Evolutionary conservation across 192 early-diverging fungal species (phyloP).

Genomic region (Podila epicladia): DNA sequence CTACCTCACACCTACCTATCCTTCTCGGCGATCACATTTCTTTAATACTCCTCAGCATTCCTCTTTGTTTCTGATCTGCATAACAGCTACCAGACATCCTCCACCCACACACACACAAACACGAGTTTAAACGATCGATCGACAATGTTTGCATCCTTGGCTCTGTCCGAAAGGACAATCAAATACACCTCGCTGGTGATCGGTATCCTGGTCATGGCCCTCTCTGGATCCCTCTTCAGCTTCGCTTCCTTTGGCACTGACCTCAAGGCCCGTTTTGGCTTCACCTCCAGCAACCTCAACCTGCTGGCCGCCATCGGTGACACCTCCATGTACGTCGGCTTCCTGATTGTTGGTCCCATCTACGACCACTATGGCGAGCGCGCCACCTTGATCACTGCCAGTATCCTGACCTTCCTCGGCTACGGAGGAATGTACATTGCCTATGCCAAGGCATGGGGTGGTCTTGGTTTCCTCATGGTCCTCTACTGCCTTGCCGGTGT

Average conservation of each 20-base stretch:
- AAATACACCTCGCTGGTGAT: slow-evolving; percentile 31
- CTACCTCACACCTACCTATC: background rate
- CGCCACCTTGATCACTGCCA: slow-evolving; percentile 38
- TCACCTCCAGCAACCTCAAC: slow-evolving; percentile 47
- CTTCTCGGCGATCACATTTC: too few species aligned
- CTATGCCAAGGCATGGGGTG: slow-evolving; percentile 52
- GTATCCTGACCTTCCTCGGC: slow-evolving; percentile 34
- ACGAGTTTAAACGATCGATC: background rate
- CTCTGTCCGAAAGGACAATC: slow-evolving; percentile 29
- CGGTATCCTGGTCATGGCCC: slow-evolving; percentile 44
- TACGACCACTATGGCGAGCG: slow-evolving; percentile 50
- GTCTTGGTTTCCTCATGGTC: slow-evolving; percentile 48
- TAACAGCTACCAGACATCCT: background rate
- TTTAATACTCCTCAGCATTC: background rate
- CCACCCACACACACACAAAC: background rate
- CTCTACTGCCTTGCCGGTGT: slow-evolving; percentile 47
- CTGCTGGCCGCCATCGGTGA: slow-evolving; percentile 45
- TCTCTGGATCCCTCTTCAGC: slow-evolving; percentile 47
- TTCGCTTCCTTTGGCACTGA: slow-evolving; percentile 47
- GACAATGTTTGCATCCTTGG: slow-evolving; percentile 2
- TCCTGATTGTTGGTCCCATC: slow-evolving; percentile 48
- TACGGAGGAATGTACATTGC: slow-evolving; percentile 53
- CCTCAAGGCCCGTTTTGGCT: slow-evolving; percentile 47
- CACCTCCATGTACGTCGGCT: slow-evolving; percentile 50
- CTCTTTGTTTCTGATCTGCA: background rate